A percentile compares a stretch with the other conserved stretches of the same genome.
phyloP scores from a whole-genome alignment of 2,329 filamentous ascomycete genomes.

The Penicillium olsonii region DNA sequence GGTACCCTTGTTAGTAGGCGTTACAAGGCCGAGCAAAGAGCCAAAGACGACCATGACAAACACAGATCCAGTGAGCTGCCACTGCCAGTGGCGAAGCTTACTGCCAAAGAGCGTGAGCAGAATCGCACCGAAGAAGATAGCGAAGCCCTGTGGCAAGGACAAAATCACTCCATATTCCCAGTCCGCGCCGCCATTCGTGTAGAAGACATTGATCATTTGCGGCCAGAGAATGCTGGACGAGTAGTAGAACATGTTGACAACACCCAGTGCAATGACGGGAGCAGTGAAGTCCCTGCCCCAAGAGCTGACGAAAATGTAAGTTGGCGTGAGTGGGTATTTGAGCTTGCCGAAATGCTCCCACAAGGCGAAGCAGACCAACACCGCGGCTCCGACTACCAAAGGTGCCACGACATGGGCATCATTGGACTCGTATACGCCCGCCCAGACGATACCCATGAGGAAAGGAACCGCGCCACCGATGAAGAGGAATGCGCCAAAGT shows the following conservation, averaged over 20 bases:
- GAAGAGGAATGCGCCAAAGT: slow-evolving; percentile 42
- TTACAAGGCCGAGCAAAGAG: slow-evolving; percentile 46
- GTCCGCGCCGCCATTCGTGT: slow-evolving; percentile 37
- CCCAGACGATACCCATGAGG: slow-evolving; percentile 45
- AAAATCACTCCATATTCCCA: slow-evolving; percentile 41
- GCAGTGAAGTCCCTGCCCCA: slow-evolving; percentile 52
- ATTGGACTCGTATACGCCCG: slow-evolving; percentile 37
- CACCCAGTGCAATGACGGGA: slow-evolving; percentile 47
- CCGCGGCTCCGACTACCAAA: slow-evolving; percentile 38
- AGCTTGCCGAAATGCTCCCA: slow-evolving; percentile 43
- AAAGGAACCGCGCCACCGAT: slow-evolving; percentile 38
- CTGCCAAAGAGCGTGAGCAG: slow-evolving; percentile 46
- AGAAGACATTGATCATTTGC: slow-evolving; percentile 51
- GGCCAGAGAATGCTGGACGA: slow-evolving; percentile 50
- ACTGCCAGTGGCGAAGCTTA: slow-evolving; percentile 49
- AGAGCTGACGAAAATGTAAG: slow-evolving; percentile 48
- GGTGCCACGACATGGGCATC: slow-evolving; percentile 42
- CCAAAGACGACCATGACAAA: slow-evolving; percentile 53
- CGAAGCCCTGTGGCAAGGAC: slow-evolving; percentile 49
- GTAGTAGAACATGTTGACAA: slow-evolving; percentile 58
- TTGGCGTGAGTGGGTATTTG: slow-evolving; percentile 47
- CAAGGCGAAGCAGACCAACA: slow-evolving; percentile 39
- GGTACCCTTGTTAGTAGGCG: slow-evolving; percentile 46
- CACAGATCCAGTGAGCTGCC: slow-evolving; percentile 48
- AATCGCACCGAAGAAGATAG: slow-evolving; percentile 46